Evolutionary conservation across 495 filamentous ascomycete species (phyloP).

Genomic region (Amorphotheca resinae): DNA sequence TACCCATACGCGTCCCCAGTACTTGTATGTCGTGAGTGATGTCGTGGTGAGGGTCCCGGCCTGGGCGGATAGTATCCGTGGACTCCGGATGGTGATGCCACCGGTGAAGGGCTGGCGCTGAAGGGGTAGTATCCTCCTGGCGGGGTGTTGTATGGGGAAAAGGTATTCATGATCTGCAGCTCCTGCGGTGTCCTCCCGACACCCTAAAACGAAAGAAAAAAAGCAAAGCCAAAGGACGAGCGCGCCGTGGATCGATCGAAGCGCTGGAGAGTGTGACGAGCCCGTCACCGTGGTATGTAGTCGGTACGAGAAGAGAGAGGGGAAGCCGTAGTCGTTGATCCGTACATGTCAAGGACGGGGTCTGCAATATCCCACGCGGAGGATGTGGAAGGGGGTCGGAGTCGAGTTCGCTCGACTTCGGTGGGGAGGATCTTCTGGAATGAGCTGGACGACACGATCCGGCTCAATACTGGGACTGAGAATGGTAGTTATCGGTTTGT

Average conservation of each 20-base stretch:
- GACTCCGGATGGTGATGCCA: slow-evolving; percentile 18
- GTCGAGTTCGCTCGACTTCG: background rate
- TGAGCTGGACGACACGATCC: too few relatives aligned
- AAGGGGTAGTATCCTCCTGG: slow-evolving; percentile 14
- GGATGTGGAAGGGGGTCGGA: background rate
- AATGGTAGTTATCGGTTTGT: too few relatives aligned
- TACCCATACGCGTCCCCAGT: slow-evolving; percentile 18
- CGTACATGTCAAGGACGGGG: slow-evolving; percentile 24
- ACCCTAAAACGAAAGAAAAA: slow-evolving; percentile 18
- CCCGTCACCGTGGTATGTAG: slow-evolving; percentile 24
- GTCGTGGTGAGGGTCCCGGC: slow-evolving; percentile 15
- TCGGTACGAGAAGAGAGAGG: slow-evolving; percentile 21
- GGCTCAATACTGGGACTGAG: too few relatives aligned
- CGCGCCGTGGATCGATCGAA: slow-evolving; percentile 11
- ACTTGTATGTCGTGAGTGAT: slow-evolving; percentile 18
- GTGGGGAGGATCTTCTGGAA: too few relatives aligned
- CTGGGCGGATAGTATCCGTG: slow-evolving; percentile 13
- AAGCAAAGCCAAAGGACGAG: slow-evolving; percentile 14
- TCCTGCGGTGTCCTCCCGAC: slow-evolving; percentile 21
- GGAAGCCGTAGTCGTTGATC: slow-evolving; percentile 21
- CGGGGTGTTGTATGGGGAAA: slow-evolving; percentile 18
- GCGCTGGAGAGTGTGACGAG: slow-evolving; percentile 20
- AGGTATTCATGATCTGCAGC: slow-evolving; percentile 19
- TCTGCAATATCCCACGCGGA: slow-evolving; percentile 3
- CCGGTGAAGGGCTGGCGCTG: slow-evolving; percentile 21